These are phyloP conservation scores for Allantophomopsis lycopodina DNA, from an alignment of 2,329 filamentous ascomycete genomes.

Conservation along the genomic window DNA sequence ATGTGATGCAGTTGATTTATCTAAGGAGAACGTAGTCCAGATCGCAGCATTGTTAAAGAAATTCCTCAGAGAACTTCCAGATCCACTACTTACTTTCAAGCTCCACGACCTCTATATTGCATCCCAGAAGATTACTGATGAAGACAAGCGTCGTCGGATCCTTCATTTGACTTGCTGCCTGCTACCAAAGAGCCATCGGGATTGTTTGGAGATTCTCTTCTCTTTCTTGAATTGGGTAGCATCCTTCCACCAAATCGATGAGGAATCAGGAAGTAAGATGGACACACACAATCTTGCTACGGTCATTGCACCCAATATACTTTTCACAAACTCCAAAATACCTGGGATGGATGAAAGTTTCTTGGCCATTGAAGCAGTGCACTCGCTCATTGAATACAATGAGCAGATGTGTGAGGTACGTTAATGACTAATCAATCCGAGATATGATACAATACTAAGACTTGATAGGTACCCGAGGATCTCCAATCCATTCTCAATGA, in stretches of 20 bases:
- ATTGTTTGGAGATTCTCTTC: conserved; percentile 90
- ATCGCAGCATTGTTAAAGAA: conserved; percentile 89
- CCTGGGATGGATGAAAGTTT: conserved; percentile 77
- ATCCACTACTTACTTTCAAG: conserved; percentile 90
- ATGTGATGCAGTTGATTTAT: conserved; percentile 73
- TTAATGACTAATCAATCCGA: conserved; percentile 1
- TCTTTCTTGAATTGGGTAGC: conserved; percentile 95
- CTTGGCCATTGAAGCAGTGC: conserved; percentile 83
- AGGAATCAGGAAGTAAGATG: conserved; percentile 97
- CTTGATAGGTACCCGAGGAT: conserved; percentile 73
- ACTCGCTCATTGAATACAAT: conserved; percentile 81
- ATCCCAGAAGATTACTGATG: conserved; percentile 75
- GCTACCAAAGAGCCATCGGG: conserved; percentile 80
- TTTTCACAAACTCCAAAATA: conserved; percentile 57
- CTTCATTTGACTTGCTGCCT: conserved; percentile 87
- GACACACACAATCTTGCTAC: conserved; percentile 95
- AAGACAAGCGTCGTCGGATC: conserved; percentile 69
- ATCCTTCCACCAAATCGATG: conserved; percentile 93
- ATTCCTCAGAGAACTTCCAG: conserved; percentile 85
- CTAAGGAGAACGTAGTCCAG: conserved; percentile 82
- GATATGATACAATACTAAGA: conserved; percentile 8
- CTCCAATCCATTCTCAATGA: conserved; percentile 78
- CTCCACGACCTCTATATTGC: conserved; percentile 83
- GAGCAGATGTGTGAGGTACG: conserved; percentile 95
- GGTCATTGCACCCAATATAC: conserved; percentile 91